phyloP scores from a whole-genome alignment of 352 stramenopile genomes.

The Globisporangium cylindrosporum region DNA sequence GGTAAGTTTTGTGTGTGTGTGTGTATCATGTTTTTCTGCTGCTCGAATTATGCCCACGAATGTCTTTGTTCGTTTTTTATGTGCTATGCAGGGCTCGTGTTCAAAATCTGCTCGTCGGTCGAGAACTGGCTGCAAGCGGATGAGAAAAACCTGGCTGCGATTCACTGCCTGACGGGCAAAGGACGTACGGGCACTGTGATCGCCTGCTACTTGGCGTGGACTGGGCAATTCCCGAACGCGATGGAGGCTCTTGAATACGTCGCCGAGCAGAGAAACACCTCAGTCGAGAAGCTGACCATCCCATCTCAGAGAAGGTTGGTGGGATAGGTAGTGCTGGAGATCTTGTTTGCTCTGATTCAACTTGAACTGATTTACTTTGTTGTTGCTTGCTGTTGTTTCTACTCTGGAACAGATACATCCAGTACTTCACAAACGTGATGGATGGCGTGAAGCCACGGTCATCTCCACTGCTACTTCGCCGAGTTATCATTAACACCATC shows the following conservation, averaged over 20 bases:
- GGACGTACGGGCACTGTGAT: conserved; percentile 93
- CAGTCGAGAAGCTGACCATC: conserved; percentile 94
- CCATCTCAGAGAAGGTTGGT: conserved; percentile 91
- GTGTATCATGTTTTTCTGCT: too few relatives aligned
- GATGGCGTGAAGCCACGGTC: conserved; percentile 93
- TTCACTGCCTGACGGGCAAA: conserved; percentile 97
- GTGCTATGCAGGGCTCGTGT: conserved; percentile 72
- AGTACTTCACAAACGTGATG: conserved; percentile 98
- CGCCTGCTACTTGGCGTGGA: conserved; percentile 96
- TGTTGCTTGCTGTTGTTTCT: neutral
- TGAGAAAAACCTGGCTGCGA: conserved; percentile 92
- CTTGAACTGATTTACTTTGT: conserved; percentile 5
- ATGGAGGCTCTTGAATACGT: conserved; percentile 94
- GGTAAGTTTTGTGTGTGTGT: conserved; percentile 30
- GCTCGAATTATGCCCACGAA: neutral
- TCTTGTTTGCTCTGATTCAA: neutral
- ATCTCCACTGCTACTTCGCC: conserved; percentile 92
- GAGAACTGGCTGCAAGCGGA: conserved; percentile 97
- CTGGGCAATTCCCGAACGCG: conserved; percentile 89
- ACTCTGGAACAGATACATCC: conserved; percentile 82
- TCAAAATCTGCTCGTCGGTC: conserved; percentile 97
- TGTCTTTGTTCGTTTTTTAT: neutral
- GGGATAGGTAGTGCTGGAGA: conserved; percentile 5
- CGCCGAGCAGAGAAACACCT: conserved; percentile 80
- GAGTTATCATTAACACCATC: conserved; percentile 96